Evolutionary conservation across 306 rosid species (phyloP).

Genomic region (Prunus dulcis): DNA sequence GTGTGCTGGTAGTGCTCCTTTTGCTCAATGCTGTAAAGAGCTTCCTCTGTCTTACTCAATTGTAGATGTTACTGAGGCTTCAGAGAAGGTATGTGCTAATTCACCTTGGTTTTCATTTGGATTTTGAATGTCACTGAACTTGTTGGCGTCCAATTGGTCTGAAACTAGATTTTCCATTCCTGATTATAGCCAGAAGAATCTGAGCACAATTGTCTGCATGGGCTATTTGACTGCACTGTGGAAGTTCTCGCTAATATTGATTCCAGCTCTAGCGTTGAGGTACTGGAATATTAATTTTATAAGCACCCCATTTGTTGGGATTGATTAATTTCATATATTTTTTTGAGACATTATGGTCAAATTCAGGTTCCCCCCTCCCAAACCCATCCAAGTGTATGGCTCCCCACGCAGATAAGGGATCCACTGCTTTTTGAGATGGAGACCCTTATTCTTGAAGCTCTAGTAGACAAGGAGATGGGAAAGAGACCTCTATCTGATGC

Average conservation of each 20-base stretch:
- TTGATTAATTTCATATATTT: conserved; percentile 9
- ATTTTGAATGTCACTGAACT: conserved; percentile 8
- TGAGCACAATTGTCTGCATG: conserved; percentile 42
- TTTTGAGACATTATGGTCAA: conserved; percentile 17
- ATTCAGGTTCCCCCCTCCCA: conserved; percentile 49
- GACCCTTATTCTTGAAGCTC: conserved; percentile 50
- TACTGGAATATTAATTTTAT: conserved; percentile 30
- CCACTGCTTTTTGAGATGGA: conserved; percentile 74
- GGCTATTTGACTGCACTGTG: conserved; percentile 67
- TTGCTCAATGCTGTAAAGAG: conserved; percentile 40
- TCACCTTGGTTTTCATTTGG: conserved; percentile 10
- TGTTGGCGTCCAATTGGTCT: conserved; percentile 13
- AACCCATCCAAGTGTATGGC: conserved; percentile 39
- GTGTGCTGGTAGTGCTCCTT: conserved; percentile 67
- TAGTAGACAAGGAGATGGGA: conserved; percentile 49
- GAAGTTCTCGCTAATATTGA: conserved; percentile 63
- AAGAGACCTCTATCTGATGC: conserved; percentile 48
- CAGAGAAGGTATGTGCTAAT: conserved; percentile 48
- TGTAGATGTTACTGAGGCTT: conserved; percentile 39
- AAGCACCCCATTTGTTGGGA: conserved; percentile 15
- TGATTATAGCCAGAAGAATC: conserved; percentile 55
- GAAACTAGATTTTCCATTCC: conserved; percentile 23
- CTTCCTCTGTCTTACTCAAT: conserved; percentile 30
- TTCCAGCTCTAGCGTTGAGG: conserved; percentile 57
- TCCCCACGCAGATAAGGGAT: conserved; percentile 68